These are phyloP conservation scores for Kuraishia capsulata DNA, from an alignment of 805 yeast species.

Conservation along the genomic window DNA sequence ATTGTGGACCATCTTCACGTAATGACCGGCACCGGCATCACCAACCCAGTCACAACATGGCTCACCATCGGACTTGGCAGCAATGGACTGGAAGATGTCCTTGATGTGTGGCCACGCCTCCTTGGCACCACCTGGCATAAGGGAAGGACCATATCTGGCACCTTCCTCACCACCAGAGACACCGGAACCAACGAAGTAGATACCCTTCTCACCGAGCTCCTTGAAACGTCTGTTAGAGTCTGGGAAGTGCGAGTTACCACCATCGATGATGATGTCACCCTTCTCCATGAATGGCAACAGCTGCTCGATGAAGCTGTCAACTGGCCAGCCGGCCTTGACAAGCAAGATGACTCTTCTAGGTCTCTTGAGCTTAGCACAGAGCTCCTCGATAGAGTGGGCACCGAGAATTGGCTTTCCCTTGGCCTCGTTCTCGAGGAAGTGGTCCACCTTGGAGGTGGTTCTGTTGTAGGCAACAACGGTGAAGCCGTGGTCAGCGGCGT, in stretches of 20 bases:
- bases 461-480: constrained; percentile 98
- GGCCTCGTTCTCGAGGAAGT: constrained; percentile 88
- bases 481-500: constrained; percentile 98
- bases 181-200: constrained; percentile 95
- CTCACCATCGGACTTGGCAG: constrained; percentile 97
- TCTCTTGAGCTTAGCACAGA: constrained; percentile 81
- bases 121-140: constrained; percentile 98
- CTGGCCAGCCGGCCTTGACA: constrained; percentile 96
- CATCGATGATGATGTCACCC: constrained; percentile 98
- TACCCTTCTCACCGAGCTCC: constrained; percentile 80
- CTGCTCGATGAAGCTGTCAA: constrained; percentile 83
- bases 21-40: constrained; percentile 98
- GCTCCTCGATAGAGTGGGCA: constrained; percentile 87
- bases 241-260: constrained; percentile 99
- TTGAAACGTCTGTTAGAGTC: constrained; percentile 95
- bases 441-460: constrained; percentile 93
- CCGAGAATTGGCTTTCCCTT: constrained; percentile 96
- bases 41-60: constrained; percentile 99
- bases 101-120: constrained; percentile 99
- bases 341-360: constrained; percentile 93
- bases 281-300: constrained; percentile 85
- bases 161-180: constrained; percentile 99
- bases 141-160: constrained; percentile 98
- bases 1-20: constrained; percentile 98
- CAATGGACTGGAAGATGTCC: constrained; percentile 89